phyloP scores from a whole-genome alignment of 305 asterid genomes.

The Fraxinus nigra region DNA sequence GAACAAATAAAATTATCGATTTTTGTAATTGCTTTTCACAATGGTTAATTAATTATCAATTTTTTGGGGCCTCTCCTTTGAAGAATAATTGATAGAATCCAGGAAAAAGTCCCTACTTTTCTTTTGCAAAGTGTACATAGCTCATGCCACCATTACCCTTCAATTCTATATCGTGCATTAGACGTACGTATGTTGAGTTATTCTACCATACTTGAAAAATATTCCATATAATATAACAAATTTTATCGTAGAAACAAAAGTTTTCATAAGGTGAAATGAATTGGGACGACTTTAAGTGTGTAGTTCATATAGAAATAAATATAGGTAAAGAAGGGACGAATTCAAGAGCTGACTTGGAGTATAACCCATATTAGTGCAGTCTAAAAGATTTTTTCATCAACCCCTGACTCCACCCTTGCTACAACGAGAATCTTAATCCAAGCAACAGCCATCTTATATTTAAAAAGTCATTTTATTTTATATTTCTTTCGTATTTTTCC shows the following conservation, averaged over 20 bases:
- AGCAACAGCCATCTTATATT: neutral
- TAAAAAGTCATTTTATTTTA: neutral
- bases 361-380: neutral
- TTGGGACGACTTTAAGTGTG: neutral
- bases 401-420: neutral
- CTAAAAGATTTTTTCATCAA: neutral
- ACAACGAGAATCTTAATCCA: neutral
- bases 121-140: neutral
- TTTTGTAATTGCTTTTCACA: neutral
- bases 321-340: neutral
- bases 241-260: neutral
- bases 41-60: neutral
- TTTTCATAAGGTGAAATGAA: constrained; percentile 7
- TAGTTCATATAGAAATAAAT: neutral
- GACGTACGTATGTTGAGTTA: too few species aligned
- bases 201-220: neutral
- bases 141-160: neutral
- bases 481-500: neutral
- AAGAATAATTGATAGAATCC: constrained; percentile 17
- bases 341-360: neutral
- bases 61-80: neutral
- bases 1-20: neutral
- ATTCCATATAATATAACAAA: neutral
- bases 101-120: constrained; percentile 1
- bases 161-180: neutral